Evolutionary conservation across 2,329 filamentous ascomycete species (phyloP), one percentile per base, ranked within the genome.

Genomic region (Aquanectria penicillioides): DNA sequence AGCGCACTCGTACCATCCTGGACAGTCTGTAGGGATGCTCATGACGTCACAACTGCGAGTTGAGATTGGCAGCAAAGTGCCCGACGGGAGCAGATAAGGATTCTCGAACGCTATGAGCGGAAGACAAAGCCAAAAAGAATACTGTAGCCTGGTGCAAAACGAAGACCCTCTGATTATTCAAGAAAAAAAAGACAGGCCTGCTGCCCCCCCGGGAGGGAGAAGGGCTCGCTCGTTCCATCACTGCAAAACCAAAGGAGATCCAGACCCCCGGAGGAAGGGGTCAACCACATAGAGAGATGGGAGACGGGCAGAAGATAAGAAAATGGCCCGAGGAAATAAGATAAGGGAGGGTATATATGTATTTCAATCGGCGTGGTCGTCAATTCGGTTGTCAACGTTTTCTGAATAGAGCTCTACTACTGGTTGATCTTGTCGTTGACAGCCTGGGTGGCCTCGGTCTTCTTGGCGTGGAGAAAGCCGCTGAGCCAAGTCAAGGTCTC

Each of bases 401-500:
- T 29, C 6, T 18, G 20, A 15, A n/a, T 23, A 23, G 29, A 51
- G 49, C 17, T 34, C 41, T 47, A 67, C 64, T 77, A 80, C 77
- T 80, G 77, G 73, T 78, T 78, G 62, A 74, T 69, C 73, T 81
- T 81, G 57, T 90, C 85, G 61, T 83, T 83, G 57, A 79, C 73
- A 15, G 78, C 73, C 55, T 86, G 81, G 74, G 87, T 84, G 37
- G 80, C 80, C 67, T 89, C 82, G 22, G 83, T 78, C 79, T 90
- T 91, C 80, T 89, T 87, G 65, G 79, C 76, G 59, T 83, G 80
- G 44, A 92, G 71, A 66, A 86, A 83, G 50, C 79, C 79, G 71
- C 83, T 83, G 63, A 90, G 69, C 82, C 85, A 90, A 51, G 78
- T 78, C 50, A 91, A 75, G 2, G 86, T 84, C 75, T 93, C 89